Evolutionary conservation across 805 yeast species (phyloP).

Genomic region (Komagataella mondaviorum): DNA sequence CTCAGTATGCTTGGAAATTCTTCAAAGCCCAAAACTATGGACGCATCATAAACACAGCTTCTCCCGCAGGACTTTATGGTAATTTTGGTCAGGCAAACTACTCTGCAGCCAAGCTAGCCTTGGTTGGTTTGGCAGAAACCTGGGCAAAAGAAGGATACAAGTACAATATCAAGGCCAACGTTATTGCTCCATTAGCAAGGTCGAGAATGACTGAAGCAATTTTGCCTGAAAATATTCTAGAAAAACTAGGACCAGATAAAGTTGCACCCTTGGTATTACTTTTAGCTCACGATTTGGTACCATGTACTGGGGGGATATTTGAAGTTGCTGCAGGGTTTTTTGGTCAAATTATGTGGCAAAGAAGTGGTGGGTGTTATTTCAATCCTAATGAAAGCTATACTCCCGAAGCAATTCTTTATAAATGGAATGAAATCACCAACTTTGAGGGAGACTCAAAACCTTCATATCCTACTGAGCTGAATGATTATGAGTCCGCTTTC

Average conservation of each 20-base stretch:
- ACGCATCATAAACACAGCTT: slow-evolving; percentile 83
- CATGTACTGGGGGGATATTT: slow-evolving; percentile 62
- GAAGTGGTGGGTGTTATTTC: slow-evolving; percentile 77
- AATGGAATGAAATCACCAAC: slow-evolving; percentile 48
- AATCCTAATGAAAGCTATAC: slow-evolving; percentile 68
- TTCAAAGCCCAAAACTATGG: slow-evolving; percentile 79
- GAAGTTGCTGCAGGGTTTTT: slow-evolving; percentile 93
- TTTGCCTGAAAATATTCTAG: slow-evolving; percentile 74
- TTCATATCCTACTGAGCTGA: slow-evolving; percentile 59
- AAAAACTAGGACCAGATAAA: slow-evolving; percentile 72
- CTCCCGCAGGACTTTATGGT: slow-evolving; percentile 95
- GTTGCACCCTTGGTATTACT: slow-evolving; percentile 85
- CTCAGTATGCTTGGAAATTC: slow-evolving; percentile 87
- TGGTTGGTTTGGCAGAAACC: slow-evolving; percentile 88
- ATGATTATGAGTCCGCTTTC: slow-evolving; percentile 55
- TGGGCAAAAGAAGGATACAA: slow-evolving; percentile 87
- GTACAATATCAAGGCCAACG: slow-evolving; percentile 73
- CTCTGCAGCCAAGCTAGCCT: slow-evolving; percentile 83
- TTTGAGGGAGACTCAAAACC: slow-evolving; percentile 43
- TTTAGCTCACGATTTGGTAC: slow-evolving; percentile 52
- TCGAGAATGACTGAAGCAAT: slow-evolving; percentile 93
- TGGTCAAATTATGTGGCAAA: slow-evolving; percentile 90
- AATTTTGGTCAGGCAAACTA: slow-evolving; percentile 95
- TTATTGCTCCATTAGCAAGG: slow-evolving; percentile 90
- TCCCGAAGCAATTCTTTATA: slow-evolving; percentile 68